Percentiles rank a stretch among this genome's conserved stretches.
Evolutionary conservation across 2,329 filamentous ascomycete genomes (phyloP).

Genomic region (Penicillium sp.): DNA sequence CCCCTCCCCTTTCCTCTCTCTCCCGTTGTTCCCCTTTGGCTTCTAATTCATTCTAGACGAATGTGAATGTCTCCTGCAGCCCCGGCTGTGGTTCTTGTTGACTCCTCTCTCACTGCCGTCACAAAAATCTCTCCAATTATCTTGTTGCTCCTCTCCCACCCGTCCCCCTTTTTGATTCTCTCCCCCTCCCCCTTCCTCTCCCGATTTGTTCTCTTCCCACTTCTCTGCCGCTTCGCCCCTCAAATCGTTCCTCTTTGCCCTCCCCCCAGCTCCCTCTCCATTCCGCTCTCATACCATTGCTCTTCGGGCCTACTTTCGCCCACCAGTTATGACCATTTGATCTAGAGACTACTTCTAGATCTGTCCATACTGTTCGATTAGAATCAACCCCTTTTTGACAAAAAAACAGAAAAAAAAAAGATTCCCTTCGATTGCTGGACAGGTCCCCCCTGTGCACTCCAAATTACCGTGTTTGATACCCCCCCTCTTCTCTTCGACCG

Average conservation of each 20-base stretch:
- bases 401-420: constrained; percentile 21
- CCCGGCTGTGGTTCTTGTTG: too few species aligned
- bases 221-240: background rate
- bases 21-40: constrained; percentile 1
- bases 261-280: background rate
- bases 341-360: constrained; percentile 3
- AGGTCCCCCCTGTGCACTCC: constrained; percentile 4
- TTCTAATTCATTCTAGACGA: constrained; percentile 2
- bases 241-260: background rate
- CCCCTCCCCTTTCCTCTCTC: constrained; percentile 1
- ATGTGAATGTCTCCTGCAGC: background rate
- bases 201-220: background rate
- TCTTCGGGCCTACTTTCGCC: constrained; percentile 30
- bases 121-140: too few species aligned
- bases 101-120: too few species aligned
- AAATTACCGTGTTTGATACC: constrained; percentile 22
- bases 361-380: constrained; percentile 16
- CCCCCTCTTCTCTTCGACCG: constrained; percentile 6
- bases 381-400: constrained; percentile 7
- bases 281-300: constrained; percentile 4
- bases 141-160: too few species aligned
- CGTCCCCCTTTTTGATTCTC: constrained; percentile 3
- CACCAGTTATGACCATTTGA: constrained; percentile 3
- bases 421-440: constrained; percentile 5
- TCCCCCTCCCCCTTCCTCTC: background rate